These are phyloP conservation scores for Linderniella brevidens DNA, from an alignment of 257 asterid genomes.

Conservation along the genomic window DNA sequence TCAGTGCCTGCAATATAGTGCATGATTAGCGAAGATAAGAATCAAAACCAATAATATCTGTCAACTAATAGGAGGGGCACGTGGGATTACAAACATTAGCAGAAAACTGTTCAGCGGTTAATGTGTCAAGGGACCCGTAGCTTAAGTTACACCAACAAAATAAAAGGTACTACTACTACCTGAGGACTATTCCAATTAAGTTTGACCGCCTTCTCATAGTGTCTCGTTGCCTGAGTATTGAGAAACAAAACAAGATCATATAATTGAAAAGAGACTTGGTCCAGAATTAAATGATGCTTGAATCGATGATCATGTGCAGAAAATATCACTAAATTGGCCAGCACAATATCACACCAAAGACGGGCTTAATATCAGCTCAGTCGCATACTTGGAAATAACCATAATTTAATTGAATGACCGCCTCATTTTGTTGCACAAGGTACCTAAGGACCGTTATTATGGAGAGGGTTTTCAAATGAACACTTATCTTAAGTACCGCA, in stretches of 20 bases:
- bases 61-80: slow-evolving; percentile 2
- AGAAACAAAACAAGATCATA: slow-evolving; percentile 13
- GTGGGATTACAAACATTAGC: background rate
- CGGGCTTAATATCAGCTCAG: too few species aligned
- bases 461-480: too few species aligned
- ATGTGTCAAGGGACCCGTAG: too few species aligned
- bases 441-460: too few species aligned
- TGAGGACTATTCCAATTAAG: slow-evolving; percentile 99
- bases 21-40: slow-evolving; percentile 13
- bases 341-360: too few species aligned
- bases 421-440: too few species aligned
- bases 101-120: background rate
- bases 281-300: too few species aligned
- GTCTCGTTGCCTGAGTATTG: slow-evolving; percentile 64
- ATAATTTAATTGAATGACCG: too few species aligned
- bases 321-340: too few species aligned
- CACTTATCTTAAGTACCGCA: too few species aligned
- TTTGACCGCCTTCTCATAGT: slow-evolving; percentile 89
- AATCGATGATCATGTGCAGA: too few species aligned
- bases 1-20: slow-evolving; percentile 59
- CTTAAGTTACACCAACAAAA: background rate
- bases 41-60: slow-evolving; percentile 6
- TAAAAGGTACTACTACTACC: slow-evolving; percentile 44
- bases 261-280: background rate
- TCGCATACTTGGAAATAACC: too few species aligned